Evolutionary conservation across 805 yeast genomes (phyloP), one percentile per base, ranked within the genome.

Genomic region (Yarrowia sp.): DNA sequence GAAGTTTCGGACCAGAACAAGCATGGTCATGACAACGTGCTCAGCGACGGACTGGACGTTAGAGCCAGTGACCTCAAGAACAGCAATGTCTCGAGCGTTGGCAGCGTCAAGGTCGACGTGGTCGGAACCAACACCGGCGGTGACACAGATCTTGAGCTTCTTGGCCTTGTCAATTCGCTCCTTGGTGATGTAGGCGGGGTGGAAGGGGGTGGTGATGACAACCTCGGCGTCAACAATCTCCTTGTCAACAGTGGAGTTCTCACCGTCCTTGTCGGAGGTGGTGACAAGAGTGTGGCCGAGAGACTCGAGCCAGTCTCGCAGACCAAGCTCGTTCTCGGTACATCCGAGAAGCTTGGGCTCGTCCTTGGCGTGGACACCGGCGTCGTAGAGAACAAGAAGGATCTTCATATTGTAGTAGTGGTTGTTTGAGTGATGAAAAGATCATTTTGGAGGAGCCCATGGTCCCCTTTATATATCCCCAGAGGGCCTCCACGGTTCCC

Each of bases 191-290:
- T 90, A 90, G 47, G 87, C 94, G 6, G 96, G 95, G 78, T 84
- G 91, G 84, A 90, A 90, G 5, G 96, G 95, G n/a, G 94, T 89
- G 49, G 93, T 86, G 77, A 90, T 89, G 73, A 90, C 84, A 63
- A 90, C 82, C 73, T 90, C 95, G 4, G 93, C 90, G 70, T 87
- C 92, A 56, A 81, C 84, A 75, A 90, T 83, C 71, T 88, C 82
- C 74, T 83, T 80, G 77, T 90, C 95, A 60, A 90, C 83, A 42
- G 75, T 82, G 1, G 89, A 83, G 72, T 77, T 71, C 49, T 81
- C 82, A 58, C 88, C 88, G 68, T 89, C 96, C 76, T 90, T 90
- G 76, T 85, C 86, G 52, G 85, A 75, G 56, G 95, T 90, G 50
- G 88, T 80, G 33, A 87, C 83, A 70, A 89, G 79, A 53, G 85